phyloP scores from a whole-genome alignment of 2,329 filamentous ascomycete species.

The Zelopaecilomyces penicillatus region DNA sequence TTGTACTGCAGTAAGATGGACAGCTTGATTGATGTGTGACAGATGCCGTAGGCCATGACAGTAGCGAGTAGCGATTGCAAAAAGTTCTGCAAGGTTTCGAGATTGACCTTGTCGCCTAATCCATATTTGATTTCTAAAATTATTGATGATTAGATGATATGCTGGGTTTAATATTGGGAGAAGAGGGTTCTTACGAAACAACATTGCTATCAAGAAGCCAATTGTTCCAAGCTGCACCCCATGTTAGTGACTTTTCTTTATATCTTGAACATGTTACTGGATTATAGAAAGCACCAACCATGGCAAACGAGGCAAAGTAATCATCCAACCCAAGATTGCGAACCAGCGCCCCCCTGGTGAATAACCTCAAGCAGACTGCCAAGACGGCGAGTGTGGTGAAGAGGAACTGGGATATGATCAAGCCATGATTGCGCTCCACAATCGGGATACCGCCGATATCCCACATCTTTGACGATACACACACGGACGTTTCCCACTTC shows the following conservation, averaged over 20 bases:
- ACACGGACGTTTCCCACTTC: not conserved
- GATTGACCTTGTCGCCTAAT: conserved; percentile 12
- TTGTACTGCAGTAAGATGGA: conserved; percentile 20
- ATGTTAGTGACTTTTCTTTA: not conserved
- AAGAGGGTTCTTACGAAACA: conserved; percentile 12
- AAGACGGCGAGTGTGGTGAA: conserved; percentile 11
- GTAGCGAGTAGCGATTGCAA: conserved; percentile 15
- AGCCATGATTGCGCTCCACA: conserved; percentile 11
- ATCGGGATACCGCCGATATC: conserved; percentile 10
- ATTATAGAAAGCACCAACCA: conserved; percentile 7
- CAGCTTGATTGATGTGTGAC: conserved; percentile 19
- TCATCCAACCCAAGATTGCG: conserved; percentile 7
- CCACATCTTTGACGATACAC: not conserved
- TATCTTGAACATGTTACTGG: not conserved
- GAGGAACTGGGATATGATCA: conserved; percentile 10
- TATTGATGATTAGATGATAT: not conserved
- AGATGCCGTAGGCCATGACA: conserved; percentile 17
- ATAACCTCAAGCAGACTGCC: conserved; percentile 9
- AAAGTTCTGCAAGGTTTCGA: conserved; percentile 11
- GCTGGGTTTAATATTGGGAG: not conserved
- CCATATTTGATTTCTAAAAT: conserved; percentile 16
- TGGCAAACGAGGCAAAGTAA: conserved; percentile 4
- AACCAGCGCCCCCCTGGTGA: conserved; percentile 5
- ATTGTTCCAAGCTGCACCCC: conserved; percentile 12
- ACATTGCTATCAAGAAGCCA: conserved; percentile 10